Percentiles rank a stretch among this genome's conserved stretches.
Evolutionary conservation across 345 rosid genomes (phyloP).

Genomic region (Sonneratia alba): DNA sequence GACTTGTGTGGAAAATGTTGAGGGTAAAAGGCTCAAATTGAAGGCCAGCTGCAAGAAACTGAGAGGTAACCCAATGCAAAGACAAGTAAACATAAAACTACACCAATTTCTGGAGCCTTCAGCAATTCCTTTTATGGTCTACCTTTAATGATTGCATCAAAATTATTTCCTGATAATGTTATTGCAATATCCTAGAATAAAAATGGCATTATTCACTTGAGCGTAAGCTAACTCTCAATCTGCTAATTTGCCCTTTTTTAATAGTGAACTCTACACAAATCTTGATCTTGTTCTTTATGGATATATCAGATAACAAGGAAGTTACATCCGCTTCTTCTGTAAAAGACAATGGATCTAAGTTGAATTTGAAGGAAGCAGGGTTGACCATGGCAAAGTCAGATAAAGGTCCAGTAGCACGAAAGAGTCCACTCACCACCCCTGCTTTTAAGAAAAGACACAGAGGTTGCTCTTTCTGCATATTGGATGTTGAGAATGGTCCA

Average conservation of each 20-base stretch:
- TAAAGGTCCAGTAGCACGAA: constrained; percentile 34
- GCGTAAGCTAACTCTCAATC: neutral
- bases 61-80: constrained; percentile 26
- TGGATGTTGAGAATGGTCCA: constrained; percentile 67
- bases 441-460: constrained; percentile 76
- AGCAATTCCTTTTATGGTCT: neutral
- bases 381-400: constrained; percentile 23
- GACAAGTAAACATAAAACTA: constrained; percentile 34
- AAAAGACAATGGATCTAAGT: constrained; percentile 17
- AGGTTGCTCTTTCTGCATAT: constrained; percentile 84
- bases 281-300: neutral
- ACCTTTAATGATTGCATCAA: neutral
- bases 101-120: constrained; percentile 3
- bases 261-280: neutral
- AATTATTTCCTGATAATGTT: neutral
- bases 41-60: constrained; percentile 54
- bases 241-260: neutral
- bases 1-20: constrained; percentile 24
- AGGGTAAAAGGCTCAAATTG: constrained; percentile 28
- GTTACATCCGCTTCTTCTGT: constrained; percentile 1
- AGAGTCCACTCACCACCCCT: constrained; percentile 41
- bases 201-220: neutral
- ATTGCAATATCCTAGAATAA: neutral
- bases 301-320: constrained; percentile 17
- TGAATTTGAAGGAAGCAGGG: constrained; percentile 27